Base-by-base conservation (phyloP, 352 stramenopile species). In the Pythium angustatum region DNA sequence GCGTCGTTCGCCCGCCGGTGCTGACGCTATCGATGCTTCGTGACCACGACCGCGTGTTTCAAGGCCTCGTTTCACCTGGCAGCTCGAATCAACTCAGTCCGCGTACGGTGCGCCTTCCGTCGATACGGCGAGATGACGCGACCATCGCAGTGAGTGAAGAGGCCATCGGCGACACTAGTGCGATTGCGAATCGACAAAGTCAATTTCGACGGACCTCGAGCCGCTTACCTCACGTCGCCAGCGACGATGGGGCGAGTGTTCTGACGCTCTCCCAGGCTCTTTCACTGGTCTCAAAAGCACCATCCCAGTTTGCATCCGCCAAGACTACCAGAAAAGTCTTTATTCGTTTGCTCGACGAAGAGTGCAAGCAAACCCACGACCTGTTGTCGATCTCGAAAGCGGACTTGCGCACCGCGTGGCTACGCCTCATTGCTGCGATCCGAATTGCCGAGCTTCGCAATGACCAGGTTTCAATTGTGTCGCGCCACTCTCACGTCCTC, bases 361-460 rank as follows among this genome's bases (percentile, higher is more conserved):
- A 71, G 44, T 71, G 50, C 50, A 57, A 58, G 44, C 51, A 64
- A 38, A 59, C 57, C 12, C 64, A 66, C 28, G 44, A 45, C 2
- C 34, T 66, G 0, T 1, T 64, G 41, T 8, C 43, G 0, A 10
- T 66, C 26, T 58, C 31, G 2, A 71, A 59, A 49, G 47, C 21
- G 12, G 53, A 81, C 21, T 57, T 78, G 3, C 68, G 54, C 0
- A 36, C 47, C 21, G 28, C 76, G 24, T 73, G 63, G 65, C 50
- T 78, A 6, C 68, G 54, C 2, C 44, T 81, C 14, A 53, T 64
- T 4, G 70, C 67, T 22, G 70, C 73, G 3, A 50, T 81, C n/a
- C 73, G 70, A 19, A 62, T 78, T 22, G 63, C 57, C n/a, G 56
- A 76, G 9, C 4, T 78, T 6, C 8, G 24, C 2, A 64, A 68